Evolutionary conservation across 2,329 filamentous ascomycete species (phyloP).

Genomic region (Pyrenochaeta sp.): DNA sequence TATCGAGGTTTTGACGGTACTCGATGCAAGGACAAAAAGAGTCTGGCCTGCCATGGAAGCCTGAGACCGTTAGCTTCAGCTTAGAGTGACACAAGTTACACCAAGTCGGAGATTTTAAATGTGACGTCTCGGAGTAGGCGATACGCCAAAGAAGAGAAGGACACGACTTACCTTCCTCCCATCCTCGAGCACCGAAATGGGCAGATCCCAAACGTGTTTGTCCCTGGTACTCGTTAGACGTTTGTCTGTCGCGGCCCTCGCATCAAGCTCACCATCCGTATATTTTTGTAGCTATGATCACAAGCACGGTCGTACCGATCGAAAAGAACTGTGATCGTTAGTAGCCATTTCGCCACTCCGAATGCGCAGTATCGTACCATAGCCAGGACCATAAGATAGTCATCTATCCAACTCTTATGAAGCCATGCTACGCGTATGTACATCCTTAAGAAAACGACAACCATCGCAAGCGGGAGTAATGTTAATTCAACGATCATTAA

Average conservation of each 20-base stretch:
- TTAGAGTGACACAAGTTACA: conserved; percentile 24
- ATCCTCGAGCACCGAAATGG: conserved; percentile 36
- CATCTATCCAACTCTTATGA: conserved; percentile 50
- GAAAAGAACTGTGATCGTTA: conserved; percentile 41
- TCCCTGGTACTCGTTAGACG: conserved; percentile 21
- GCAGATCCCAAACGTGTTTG: conserved; percentile 49
- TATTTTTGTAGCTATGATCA: conserved; percentile 47
- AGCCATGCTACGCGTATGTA: conserved; percentile 49
- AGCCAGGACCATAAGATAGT: conserved; percentile 49
- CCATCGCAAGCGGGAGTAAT: conserved; percentile 47
- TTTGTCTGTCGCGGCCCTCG: too few relatives aligned
- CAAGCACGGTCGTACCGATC: conserved; percentile 42
- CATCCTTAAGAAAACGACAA: conserved; percentile 45
- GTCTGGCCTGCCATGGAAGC: conserved; percentile 51
- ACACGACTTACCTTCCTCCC: conserved; percentile 41
- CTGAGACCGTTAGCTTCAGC: conserved; percentile 35
- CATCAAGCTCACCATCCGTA: conserved; percentile 38
- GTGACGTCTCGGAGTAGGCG: too few relatives aligned
- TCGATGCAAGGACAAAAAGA: conserved; percentile 50
- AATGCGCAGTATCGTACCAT: conserved; percentile 38
- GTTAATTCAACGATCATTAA: conserved; percentile 53
- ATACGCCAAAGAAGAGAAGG: too few relatives aligned
- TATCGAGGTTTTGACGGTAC: conserved; percentile 50
- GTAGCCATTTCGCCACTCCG: conserved; percentile 19
- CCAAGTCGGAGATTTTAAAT: conserved; percentile 6